phyloP scores from a whole-genome alignment of 2,329 filamentous ascomycete species.

The Hypoxylon sp. region DNA sequence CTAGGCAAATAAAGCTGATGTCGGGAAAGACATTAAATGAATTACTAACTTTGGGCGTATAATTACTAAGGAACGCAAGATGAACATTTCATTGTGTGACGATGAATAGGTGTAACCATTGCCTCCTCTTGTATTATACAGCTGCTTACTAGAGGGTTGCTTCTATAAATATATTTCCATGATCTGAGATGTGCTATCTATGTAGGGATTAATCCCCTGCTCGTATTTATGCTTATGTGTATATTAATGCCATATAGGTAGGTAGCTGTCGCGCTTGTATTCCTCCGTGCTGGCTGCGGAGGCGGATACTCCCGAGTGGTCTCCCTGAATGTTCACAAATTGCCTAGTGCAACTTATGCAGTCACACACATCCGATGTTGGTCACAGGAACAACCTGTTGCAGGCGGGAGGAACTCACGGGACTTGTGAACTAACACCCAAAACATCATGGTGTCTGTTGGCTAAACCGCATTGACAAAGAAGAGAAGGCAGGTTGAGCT shows the following conservation, averaged over 20 bases:
- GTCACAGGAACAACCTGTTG: conserved; percentile 53
- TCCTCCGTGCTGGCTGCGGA: conserved; percentile 42
- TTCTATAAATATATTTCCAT: conserved; percentile 37
- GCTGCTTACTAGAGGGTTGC: conserved; percentile 18
- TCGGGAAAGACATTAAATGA: background rate
- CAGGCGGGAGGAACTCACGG: conserved; percentile 39
- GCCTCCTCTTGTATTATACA: background rate
- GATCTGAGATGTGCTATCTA: conserved; percentile 24
- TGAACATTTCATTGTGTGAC: background rate
- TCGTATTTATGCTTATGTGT: conserved; percentile 25
- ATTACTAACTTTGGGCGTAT: background rate
- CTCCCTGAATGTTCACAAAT: conserved; percentile 41
- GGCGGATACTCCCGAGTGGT: conserved; percentile 51
- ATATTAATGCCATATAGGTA: conserved; percentile 26
- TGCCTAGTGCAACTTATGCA: conserved; percentile 50
- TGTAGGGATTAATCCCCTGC: conserved; percentile 16
- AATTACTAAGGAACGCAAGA: background rate
- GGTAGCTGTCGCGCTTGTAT: conserved; percentile 30
- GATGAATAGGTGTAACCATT: background rate
- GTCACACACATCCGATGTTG: conserved; percentile 52
- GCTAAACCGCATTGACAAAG: conserved; percentile 28
- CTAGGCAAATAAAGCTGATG: background rate
- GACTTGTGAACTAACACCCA: conserved; percentile 43
- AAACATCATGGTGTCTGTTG: conserved; percentile 25
- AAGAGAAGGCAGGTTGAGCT: conserved; percentile 27